Evolutionary conservation across 331 rosid species (phyloP).

Genomic region (Rosa hybrid): DNA sequence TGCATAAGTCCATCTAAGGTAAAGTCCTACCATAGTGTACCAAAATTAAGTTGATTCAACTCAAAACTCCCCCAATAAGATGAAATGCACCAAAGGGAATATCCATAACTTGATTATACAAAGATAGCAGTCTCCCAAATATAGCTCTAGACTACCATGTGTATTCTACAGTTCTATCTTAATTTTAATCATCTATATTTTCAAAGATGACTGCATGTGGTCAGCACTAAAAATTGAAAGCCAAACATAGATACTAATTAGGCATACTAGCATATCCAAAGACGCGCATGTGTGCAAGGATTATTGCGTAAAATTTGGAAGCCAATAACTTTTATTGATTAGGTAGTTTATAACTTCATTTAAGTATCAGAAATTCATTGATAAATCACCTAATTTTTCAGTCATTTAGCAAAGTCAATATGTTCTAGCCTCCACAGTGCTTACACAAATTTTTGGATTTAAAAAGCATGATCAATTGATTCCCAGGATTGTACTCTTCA

Average conservation of each 20-base stretch:
- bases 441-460: neutral
- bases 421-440: neutral
- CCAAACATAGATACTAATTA: neutral
- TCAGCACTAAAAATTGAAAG: neutral
- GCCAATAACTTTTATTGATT: neutral
- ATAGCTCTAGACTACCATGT: neutral
- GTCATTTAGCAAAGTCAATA: neutral
- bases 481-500: neutral
- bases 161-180: conserved; percentile 7
- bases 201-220: neutral
- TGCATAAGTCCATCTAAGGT: neutral
- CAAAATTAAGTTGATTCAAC: neutral
- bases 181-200: neutral
- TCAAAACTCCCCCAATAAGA: neutral
- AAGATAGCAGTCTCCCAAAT: neutral
- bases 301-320: neutral
- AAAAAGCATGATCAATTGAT: neutral
- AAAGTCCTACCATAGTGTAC: neutral
- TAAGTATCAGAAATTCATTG: neutral
- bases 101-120: neutral
- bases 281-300: neutral
- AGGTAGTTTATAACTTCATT: neutral
- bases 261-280: neutral
- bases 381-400: neutral
- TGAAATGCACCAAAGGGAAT: neutral